These are phyloP conservation scores for Leucosporidium creatinivorum DNA, from an alignment of 768 basidiomycete species.

Conservation along the genomic window DNA sequence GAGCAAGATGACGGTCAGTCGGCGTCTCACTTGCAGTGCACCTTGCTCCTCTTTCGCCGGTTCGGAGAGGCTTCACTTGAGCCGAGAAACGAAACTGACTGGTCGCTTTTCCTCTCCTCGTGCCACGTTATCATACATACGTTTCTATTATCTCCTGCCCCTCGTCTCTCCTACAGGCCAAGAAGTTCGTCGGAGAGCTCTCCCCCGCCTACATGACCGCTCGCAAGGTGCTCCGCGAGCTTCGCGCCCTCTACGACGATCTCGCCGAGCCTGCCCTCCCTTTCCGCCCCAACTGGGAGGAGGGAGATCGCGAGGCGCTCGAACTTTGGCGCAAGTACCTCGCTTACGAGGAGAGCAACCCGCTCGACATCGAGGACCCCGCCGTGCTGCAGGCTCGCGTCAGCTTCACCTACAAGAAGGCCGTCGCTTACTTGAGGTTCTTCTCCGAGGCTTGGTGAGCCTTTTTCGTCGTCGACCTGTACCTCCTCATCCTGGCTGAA, in stretches of 20 bases:
- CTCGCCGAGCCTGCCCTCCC: constrained; percentile 58
- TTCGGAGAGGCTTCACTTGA: not conserved
- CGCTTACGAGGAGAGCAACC: constrained; percentile 93
- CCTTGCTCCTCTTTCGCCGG: too few relatives aligned
- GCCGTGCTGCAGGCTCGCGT: constrained; percentile 60
- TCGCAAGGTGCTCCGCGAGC: constrained; percentile 72
- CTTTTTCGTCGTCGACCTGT: not conserved
- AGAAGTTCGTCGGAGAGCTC: constrained; percentile 91
- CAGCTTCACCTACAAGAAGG: constrained; percentile 77
- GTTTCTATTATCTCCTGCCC: not conserved
- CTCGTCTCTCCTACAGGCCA: constrained; percentile 52
- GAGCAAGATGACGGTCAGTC: constrained; percentile 71
- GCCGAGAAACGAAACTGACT: not conserved
- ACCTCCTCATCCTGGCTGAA: too few relatives aligned
- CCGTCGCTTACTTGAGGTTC: constrained; percentile 83
- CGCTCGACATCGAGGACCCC: constrained; percentile 80
- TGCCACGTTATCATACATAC: not conserved
- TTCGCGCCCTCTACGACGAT: constrained; percentile 57
- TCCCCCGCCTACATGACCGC: constrained; percentile 93
- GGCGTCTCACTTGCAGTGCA: too few relatives aligned
- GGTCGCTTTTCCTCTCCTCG: not conserved
- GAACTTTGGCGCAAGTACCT: constrained; percentile 84
- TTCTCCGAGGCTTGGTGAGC: constrained; percentile 87
- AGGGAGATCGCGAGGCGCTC: constrained; percentile 65
- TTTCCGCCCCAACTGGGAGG: constrained; percentile 66